These are phyloP conservation scores for Peribolospora kevripleyi DNA, from an alignment of 768 basidiomycete genomes.

Conservation along the genomic window DNA sequence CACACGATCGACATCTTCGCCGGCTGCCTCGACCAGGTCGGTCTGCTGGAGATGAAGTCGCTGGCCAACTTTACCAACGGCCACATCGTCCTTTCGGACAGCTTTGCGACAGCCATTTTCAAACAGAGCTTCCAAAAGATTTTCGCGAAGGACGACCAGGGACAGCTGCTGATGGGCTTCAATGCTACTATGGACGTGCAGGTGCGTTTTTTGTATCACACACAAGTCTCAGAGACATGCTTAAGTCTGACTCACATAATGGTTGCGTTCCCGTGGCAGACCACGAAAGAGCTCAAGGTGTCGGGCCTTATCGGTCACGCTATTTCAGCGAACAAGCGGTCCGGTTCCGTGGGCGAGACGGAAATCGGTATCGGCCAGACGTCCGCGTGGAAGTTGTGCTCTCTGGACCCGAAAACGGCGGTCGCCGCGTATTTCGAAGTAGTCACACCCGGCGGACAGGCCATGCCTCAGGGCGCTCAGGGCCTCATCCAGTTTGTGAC, in stretches of 20 bases:
- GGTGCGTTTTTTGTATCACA: slow-evolving; percentile 23
- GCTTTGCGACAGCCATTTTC: slow-evolving; percentile 93
- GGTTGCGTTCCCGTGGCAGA: slow-evolving; percentile 26
- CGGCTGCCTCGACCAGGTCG: slow-evolving; percentile 93
- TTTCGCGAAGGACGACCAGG: slow-evolving; percentile 79
- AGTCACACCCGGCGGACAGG: slow-evolving; percentile 86
- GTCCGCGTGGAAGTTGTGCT: slow-evolving; percentile 92
- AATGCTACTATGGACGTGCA: slow-evolving; percentile 97
- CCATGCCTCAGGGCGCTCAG: slow-evolving; percentile 53
- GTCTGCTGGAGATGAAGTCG: slow-evolving; percentile 89
- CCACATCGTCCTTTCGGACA: slow-evolving; percentile 82
- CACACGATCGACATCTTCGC: slow-evolving; percentile 89
- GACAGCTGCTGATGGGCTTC: slow-evolving; percentile 86
- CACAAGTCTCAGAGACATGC: not conserved
- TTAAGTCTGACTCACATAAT: not conserved
- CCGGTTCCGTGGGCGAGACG: slow-evolving; percentile 86
- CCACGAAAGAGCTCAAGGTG: slow-evolving; percentile 94
- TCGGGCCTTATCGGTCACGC: slow-evolving; percentile 94
- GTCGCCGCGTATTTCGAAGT: slow-evolving; percentile 94
- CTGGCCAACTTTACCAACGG: slow-evolving; percentile 90
- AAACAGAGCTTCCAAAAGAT: slow-evolving; percentile 89
- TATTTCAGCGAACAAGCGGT: slow-evolving; percentile 92
- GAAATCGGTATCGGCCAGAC: slow-evolving; percentile 98
- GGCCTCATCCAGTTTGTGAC: slow-evolving; percentile 96
- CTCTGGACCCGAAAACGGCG: slow-evolving; percentile 62